Percentiles rank a stretch among this genome's conserved stretches.
Conservation (phyloP, 441 rosid species). For the Pelargonium cotyledonis region DNA sequence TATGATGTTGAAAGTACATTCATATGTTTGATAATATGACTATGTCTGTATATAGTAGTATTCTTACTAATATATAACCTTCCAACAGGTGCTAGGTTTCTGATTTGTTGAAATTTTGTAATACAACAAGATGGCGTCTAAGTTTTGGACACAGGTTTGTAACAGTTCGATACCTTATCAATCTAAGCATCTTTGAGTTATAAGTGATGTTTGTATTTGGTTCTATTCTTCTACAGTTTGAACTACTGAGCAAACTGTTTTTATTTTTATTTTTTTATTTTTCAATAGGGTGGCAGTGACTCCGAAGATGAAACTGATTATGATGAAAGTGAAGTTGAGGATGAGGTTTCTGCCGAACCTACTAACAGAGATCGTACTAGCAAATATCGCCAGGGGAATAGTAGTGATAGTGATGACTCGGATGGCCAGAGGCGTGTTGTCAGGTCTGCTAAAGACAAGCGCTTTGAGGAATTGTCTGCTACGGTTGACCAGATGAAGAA, state of each 20-base stretch:
- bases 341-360: constrained; percentile 24
- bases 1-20: too few species aligned
- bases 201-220: too few species aligned
- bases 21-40: too few species aligned
- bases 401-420: constrained; percentile 53
- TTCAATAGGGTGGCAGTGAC: constrained; percentile 42
- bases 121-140: constrained; percentile 27
- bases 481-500: constrained; percentile 70
- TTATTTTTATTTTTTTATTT: neutral
- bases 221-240: neutral
- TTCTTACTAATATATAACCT: neutral
- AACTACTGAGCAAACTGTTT: neutral
- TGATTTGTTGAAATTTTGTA: constrained; percentile 7
- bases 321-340: constrained; percentile 37
- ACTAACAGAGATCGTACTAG: constrained; percentile 24
- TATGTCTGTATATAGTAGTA: neutral
- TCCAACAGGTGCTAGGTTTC: neutral
- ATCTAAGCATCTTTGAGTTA: neutral
- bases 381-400: constrained; percentile 41
- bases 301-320: constrained; percentile 46
- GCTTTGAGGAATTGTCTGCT: constrained; percentile 58
- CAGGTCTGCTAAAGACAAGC: constrained; percentile 65
- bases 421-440: constrained; percentile 59
- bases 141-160: constrained; percentile 48
- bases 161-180: neutral